Evolutionary conservation across 306 rosid genomes (phyloP).

Genomic region (Trifolium fragiferum): DNA sequence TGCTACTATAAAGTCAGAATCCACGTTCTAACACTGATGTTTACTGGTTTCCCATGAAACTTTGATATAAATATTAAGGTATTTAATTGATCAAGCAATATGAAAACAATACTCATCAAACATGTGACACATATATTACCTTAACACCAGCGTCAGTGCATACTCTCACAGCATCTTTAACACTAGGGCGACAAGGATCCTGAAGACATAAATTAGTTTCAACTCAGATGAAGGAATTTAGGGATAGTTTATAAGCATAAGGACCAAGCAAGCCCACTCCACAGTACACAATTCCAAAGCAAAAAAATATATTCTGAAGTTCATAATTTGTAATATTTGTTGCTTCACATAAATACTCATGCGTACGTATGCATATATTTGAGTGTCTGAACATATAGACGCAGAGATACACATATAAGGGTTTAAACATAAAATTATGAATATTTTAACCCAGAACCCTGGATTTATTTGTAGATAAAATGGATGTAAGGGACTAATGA

Average conservation of each 20-base stretch:
- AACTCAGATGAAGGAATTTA: constrained; percentile 35
- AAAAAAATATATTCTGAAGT: constrained; percentile 23
- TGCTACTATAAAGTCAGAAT: constrained; percentile 36
- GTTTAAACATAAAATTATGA: constrained; percentile 12
- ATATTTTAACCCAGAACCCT: constrained; percentile 7
- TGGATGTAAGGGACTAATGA: constrained; percentile 11
- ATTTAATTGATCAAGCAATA: constrained; percentile 24
- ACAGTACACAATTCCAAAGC: background rate
- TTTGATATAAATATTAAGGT: constrained; percentile 27
- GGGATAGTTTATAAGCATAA: constrained; percentile 23
- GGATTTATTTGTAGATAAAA: constrained; percentile 4
- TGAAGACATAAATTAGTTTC: constrained; percentile 40
- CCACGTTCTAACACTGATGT: constrained; percentile 1
- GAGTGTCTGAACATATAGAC: background rate
- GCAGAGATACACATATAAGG: background rate
- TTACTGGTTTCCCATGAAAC: constrained; percentile 24
- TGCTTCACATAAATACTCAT: background rate
- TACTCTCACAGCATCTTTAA: constrained; percentile 71
- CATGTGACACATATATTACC: constrained; percentile 57
- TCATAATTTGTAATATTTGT: constrained; percentile 28
- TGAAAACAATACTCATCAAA: constrained; percentile 27
- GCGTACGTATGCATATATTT: background rate
- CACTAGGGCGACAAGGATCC: constrained; percentile 97
- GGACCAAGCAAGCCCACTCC: constrained; percentile 23
- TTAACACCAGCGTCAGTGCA: constrained; percentile 92